A percentile compares a stretch with the other conserved stretches of the same genome.
These are phyloP conservation scores for Fusarium marasasianum DNA, from an alignment of 2,329 filamentous ascomycete genomes.

Conservation along the genomic window DNA sequence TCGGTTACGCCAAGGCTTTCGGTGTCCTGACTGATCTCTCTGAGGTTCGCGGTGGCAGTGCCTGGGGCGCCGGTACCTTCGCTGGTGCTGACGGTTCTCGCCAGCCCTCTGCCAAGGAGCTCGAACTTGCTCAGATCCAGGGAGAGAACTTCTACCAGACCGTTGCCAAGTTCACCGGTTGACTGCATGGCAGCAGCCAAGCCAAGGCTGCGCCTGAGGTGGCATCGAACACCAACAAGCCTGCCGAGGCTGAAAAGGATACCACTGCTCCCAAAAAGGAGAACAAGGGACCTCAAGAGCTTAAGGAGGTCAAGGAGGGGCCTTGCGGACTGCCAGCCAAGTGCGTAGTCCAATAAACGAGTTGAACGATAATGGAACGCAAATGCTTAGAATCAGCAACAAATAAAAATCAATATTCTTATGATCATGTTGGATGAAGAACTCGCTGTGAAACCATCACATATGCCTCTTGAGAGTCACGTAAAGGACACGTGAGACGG, in stretches of 20 bases:
- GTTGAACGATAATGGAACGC: constrained; percentile 23
- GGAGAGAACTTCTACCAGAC: constrained; percentile 85
- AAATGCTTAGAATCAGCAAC: constrained; percentile 25
- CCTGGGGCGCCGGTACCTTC: constrained; percentile 97
- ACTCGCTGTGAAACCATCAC: not conserved
- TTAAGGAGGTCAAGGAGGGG: constrained; percentile 66
- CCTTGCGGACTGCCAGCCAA: constrained; percentile 82
- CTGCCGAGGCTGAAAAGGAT: constrained; percentile 25
- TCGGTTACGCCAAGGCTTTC: constrained; percentile 89
- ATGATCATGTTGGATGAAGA: not conserved
- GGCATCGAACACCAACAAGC: constrained; percentile 39
- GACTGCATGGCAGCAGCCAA: constrained; percentile 76
- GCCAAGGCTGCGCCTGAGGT: constrained; percentile 42
- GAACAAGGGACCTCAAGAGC: constrained; percentile 41
- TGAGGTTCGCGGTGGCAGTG: constrained; percentile 85
- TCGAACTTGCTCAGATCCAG: constrained; percentile 82
- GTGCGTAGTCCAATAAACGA: constrained; percentile 70
- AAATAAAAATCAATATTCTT: constrained; percentile 13
- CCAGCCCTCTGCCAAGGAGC: constrained; percentile 78
- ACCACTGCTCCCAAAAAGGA: constrained; percentile 32
- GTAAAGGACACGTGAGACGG: not conserved
- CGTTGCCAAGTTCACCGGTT: constrained; percentile 76
- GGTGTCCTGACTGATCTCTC: constrained; percentile 72
- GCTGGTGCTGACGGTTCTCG: constrained; percentile 81
- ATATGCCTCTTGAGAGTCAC: not conserved